A percentile compares a stretch with the other conserved stretches of the same genome.
phyloP scores from a whole-genome alignment of 2,329 filamentous ascomycete species.

The Tolypocladium tundrense region DNA sequence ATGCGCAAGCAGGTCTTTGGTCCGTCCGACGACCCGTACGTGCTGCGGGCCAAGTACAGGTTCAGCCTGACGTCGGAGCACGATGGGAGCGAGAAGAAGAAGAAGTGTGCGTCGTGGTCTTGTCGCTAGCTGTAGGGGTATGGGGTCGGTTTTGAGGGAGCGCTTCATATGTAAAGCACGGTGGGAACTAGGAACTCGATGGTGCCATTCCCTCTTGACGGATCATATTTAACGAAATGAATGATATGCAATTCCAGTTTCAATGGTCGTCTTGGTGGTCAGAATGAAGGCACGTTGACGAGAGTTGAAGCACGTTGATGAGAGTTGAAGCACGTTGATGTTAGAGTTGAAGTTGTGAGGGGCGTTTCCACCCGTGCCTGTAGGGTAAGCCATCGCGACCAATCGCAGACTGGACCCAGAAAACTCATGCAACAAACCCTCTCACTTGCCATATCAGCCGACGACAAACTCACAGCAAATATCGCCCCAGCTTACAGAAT shows the following conservation, averaged over 20 bases:
- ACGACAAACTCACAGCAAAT: background rate
- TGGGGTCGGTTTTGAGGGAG: background rate
- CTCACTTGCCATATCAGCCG: background rate
- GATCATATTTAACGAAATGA: background rate
- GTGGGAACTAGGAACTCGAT: background rate
- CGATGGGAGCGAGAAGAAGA: background rate
- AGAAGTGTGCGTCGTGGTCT: background rate
- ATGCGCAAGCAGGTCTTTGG: conserved; percentile 56
- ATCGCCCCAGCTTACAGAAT: too few relatives aligned
- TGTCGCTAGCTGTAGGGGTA: background rate
- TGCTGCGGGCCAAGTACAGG: conserved; percentile 50
- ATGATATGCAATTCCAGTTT: background rate
- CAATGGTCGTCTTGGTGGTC: background rate
- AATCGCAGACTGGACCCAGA: background rate
- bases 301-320: too few relatives aligned
- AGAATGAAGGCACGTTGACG: background rate
- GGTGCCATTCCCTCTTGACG: too few relatives aligned
- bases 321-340: too few relatives aligned
- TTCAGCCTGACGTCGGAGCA: conserved; percentile 36
- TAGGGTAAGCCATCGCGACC: background rate
- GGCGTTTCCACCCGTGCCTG: background rate
- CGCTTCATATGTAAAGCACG: background rate
- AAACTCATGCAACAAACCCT: background rate
- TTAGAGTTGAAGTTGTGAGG: background rate
- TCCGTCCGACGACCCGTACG: conserved; percentile 49